Conservation (phyloP, 2,329 filamentous ascomycete genomes). For the Lecanoromycetidae sp. region DNA sequence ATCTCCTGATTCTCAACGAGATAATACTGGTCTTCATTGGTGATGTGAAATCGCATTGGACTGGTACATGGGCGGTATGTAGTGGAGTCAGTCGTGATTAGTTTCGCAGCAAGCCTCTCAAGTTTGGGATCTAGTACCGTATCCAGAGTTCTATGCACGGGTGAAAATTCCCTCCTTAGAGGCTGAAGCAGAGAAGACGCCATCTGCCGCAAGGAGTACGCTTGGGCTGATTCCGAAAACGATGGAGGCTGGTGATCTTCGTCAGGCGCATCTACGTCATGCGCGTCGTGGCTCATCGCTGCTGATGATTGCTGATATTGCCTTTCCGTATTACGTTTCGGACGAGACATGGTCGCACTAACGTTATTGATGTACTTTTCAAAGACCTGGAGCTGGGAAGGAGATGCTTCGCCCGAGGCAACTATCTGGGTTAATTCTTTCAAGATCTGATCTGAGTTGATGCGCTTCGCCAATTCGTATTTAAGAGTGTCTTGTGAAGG, state of each 20-base stretch:
- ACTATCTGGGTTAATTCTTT: not conserved
- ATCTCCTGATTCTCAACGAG: not conserved
- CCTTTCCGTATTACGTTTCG: not conserved
- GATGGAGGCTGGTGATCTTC: too few relatives aligned
- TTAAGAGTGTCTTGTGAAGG: not conserved
- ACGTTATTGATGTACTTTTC: not conserved
- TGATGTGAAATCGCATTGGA: not conserved
- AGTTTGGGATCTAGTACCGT: slow-evolving; percentile 2
- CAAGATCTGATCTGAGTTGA: not conserved
- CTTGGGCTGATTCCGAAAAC: too few relatives aligned
- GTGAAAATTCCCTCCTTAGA: not conserved
- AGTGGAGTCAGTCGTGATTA: not conserved
- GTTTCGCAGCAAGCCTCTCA: not conserved
- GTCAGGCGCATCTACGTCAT: too few relatives aligned
- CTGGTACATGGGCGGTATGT: not conserved
- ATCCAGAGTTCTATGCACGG: not conserved
- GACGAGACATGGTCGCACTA: not conserved
- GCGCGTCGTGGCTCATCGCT: too few relatives aligned
- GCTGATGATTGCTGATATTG: not conserved
- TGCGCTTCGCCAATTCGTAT: not conserved
- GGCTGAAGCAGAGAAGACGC: not conserved
- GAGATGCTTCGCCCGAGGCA: not conserved
- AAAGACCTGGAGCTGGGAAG: not conserved
- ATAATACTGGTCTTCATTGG: not conserved
- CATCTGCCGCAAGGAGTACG: not conserved